A percentile compares a stretch with the other conserved stretches of the same genome.
These are phyloP conservation scores for Rhizophora apiculata DNA, from an alignment of 345 rosid genomes.

Conservation along the genomic window DNA sequence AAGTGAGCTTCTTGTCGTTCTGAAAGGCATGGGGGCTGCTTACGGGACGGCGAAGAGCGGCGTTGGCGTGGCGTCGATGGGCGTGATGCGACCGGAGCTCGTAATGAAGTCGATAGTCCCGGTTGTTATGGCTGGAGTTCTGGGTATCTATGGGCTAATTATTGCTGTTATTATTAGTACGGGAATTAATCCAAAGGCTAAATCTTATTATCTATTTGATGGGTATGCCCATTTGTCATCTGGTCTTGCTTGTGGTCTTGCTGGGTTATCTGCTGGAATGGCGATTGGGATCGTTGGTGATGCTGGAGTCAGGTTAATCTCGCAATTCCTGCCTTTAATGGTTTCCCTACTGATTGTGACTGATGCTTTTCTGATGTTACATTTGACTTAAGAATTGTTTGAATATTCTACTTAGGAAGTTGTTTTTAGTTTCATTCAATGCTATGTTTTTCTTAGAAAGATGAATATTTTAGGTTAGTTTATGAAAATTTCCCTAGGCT, in stretches of 20 bases:
- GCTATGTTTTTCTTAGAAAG: too few species aligned
- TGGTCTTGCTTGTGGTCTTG: constrained; percentile 22
- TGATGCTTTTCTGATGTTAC: too few species aligned
- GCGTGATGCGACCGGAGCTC: constrained; percentile 25
- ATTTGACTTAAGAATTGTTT: too few species aligned
- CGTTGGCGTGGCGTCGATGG: constrained; percentile 24
- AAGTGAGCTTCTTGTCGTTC: background rate
- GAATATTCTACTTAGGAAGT: too few species aligned
- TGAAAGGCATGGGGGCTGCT: constrained; percentile 22
- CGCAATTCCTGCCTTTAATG: background rate
- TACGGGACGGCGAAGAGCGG: constrained; percentile 26
- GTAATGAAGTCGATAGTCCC: constrained; percentile 27
- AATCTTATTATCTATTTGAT: constrained; percentile 23
- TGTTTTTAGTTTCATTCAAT: too few species aligned
- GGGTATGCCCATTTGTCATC: constrained; percentile 20
- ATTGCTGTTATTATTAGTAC: constrained; percentile 26
- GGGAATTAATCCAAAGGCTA: constrained; percentile 23
- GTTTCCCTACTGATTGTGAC: background rate
- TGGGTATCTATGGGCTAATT: constrained; percentile 23
- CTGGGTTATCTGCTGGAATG: constrained; percentile 23
- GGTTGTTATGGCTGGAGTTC: constrained; percentile 27
- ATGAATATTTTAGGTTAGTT: too few species aligned
- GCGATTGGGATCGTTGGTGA: constrained; percentile 24
- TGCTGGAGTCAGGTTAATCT: constrained; percentile 17
- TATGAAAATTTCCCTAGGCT: too few species aligned